Evolutionary conservation across 192 early-diverging fungal species (phyloP), one percentile per base, ranked within the genome.

Genomic region (Paraglomus occultum): DNA sequence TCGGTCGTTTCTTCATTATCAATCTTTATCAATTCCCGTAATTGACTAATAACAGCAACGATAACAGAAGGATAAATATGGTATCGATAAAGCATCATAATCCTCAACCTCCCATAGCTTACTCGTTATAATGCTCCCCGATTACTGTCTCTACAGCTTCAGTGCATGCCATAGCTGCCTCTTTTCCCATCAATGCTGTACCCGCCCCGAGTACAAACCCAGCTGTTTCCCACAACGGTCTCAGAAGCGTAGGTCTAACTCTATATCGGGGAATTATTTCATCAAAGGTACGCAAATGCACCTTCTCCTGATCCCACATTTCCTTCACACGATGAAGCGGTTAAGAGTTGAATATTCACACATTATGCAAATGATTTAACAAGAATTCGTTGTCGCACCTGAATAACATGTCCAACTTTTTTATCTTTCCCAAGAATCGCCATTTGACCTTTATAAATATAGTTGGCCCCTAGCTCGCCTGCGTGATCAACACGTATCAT

Each of bases 131-230:
- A 74, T 99, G 96, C 45, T 88, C 76, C 23, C 96, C 95, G 77
- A 99, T 99, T 10, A 92, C 89, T 8, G 94, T 95, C 80, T 99
- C 96, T 12, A 97, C 96, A 4, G 94, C 96, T 71, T 99, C 96
- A 0, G 96, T 99, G 76, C 94, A 96, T n/a, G 95, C 94, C 95
- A 99, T 99, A 38, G 94, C 94, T 20, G 94, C 94, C 67, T 94
- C 91, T 67, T 92, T 90, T n/a, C 95, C 96, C 71, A 99, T 75
- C 54, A 94, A 61, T 4, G 93, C 96, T 1, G 95, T 94, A 1
- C 84, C 89, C 6, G 84, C 90, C 15, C 96, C 96, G 10, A 99
- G 73, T 1, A 89, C 81, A 67, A 87, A 96, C 7, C 96, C 96
- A 12, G 91, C 89, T 8, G 83, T 78, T 47, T 93, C 92, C 88